A percentile compares a stretch with the other conserved stretches of the same genome.
Evolutionary conservation across 768 basidiomycete species (phyloP).

Genomic region (Trametes meyenii): DNA sequence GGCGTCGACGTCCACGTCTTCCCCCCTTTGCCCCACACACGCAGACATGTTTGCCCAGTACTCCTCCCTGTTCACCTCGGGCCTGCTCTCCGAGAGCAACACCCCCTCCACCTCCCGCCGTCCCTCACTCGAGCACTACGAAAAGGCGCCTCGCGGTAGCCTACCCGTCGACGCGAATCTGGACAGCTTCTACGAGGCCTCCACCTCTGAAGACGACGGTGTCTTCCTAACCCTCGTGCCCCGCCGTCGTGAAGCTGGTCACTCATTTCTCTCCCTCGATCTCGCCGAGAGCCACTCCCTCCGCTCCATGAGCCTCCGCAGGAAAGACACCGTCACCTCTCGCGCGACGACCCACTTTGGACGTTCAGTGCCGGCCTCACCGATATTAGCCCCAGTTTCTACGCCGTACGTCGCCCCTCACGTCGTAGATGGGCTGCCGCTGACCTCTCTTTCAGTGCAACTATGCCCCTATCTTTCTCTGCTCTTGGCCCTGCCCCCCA

Average conservation of each 20-base stretch:
- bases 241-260: slow-evolving; percentile 37
- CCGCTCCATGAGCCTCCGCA: slow-evolving; percentile 42
- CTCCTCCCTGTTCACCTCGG: slow-evolving; percentile 68
- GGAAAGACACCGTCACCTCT: slow-evolving; percentile 36
- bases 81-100: slow-evolving; percentile 47
- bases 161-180: slow-evolving; percentile 44
- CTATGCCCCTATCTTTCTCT: slow-evolving; percentile 21
- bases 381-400: slow-evolving; percentile 3
- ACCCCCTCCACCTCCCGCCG: slow-evolving; percentile 27
- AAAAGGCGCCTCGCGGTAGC: slow-evolving; percentile 28
- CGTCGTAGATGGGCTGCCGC: neutral
- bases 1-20: slow-evolving; percentile 4
- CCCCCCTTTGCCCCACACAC: neutral
- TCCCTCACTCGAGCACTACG: slow-evolving; percentile 23
- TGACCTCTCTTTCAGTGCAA: slow-evolving; percentile 7
- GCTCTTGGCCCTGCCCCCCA: slow-evolving; percentile 9
- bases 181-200: slow-evolving; percentile 24
- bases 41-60: slow-evolving; percentile 47
- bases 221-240: slow-evolving; percentile 54
- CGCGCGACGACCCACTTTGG: slow-evolving; percentile 20
- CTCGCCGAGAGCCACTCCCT: slow-evolving; percentile 56
- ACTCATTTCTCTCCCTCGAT: slow-evolving; percentile 72
- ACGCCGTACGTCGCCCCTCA: slow-evolving; percentile 16
- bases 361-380: slow-evolving; percentile 25
- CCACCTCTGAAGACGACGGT: slow-evolving; percentile 38